Conservation (phyloP, 768 basidiomycete species). For the Naganishia randhawae region DNA sequence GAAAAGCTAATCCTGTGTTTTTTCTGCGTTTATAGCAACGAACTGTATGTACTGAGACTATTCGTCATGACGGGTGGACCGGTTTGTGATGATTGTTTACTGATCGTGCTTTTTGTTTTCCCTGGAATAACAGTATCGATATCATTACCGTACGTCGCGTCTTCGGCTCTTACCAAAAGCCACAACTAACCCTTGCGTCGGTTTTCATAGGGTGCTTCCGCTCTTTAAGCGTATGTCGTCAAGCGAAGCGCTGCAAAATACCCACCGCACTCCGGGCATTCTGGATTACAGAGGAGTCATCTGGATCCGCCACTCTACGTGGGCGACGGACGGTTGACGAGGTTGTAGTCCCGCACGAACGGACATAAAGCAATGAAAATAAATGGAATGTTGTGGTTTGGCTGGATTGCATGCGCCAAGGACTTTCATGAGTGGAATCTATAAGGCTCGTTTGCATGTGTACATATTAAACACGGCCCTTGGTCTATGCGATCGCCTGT, state of each 20-base stretch:
- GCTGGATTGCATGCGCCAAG: neutral
- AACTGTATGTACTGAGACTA: constrained; percentile 31
- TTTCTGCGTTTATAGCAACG: constrained; percentile 32
- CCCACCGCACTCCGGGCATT: neutral
- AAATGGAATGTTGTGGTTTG: constrained; percentile 8
- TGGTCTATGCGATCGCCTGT: constrained; percentile 1
- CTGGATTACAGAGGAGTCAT: neutral
- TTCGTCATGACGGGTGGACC: neutral
- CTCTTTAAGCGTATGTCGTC: constrained; percentile 22
- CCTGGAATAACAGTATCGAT: constrained; percentile 36
- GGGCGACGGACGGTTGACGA: neutral
- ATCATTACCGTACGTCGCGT: constrained; percentile 24
- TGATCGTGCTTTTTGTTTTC: neutral
- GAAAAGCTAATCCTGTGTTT: neutral
- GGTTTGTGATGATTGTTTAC: neutral
- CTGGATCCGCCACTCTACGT: neutral
- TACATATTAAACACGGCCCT: neutral
- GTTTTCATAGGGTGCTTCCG: constrained; percentile 24
- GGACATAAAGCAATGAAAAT: neutral
- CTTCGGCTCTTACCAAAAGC: neutral
- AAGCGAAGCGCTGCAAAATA: constrained; percentile 13
- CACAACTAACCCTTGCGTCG: neutral
- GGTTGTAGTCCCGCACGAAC: neutral
- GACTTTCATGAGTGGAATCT: too few relatives aligned
- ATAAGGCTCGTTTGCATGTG: neutral